Base-by-base conservation (phyloP, 768 basidiomycete genomes). In the Suillus americanus region DNA sequence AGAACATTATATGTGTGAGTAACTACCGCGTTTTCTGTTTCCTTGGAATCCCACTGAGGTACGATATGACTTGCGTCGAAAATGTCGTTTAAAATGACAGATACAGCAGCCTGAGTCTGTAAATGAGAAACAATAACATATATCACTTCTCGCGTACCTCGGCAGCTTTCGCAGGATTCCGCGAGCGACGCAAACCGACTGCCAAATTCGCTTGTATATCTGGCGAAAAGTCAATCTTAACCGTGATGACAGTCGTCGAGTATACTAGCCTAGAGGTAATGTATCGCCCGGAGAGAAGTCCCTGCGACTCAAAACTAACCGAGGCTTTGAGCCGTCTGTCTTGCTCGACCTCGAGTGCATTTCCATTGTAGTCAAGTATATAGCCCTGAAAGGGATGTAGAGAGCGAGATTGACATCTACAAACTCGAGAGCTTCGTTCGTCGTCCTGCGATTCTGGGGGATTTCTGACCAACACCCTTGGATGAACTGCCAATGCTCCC, bases 391-490 rank as follows among this genome's bases (percentile, higher is more conserved):
- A 40, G 56, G 56, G 2, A 40, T 25, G 25, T 40, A 59, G 25
- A 59, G 56, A 28, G 25, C 56, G 25, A 59, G 56, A 59, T 59
- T 59, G 38, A 59, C 38, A 28, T 59, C 56, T 40, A 59, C 23
- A 25, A 59, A 59, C 25, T 59, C 56, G 38, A 59, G 56, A 18
- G 38, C 56, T 59, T 59, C 56, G 25, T 40, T 40, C 1, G 56
- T 59, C 18, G 56, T 41, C 25, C 38, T 38, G 25, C 56, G 56
- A 28, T 40, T 28, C 12, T 40, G 5, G 25, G 56, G 56, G 25
- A 28, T 41, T 28, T 25, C 25, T 80, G 67, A 13, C 75, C 38
- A 59, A 28, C 56, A 59, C 5, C 56, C 38, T 40, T 59, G 56
- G 13, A 59, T 59, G 56, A 59, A 59, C 25, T 41, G 61, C 61